phyloP scores from a whole-genome alignment of 2,329 filamentous ascomycete species.

The Aspergillus ruber region DNA sequence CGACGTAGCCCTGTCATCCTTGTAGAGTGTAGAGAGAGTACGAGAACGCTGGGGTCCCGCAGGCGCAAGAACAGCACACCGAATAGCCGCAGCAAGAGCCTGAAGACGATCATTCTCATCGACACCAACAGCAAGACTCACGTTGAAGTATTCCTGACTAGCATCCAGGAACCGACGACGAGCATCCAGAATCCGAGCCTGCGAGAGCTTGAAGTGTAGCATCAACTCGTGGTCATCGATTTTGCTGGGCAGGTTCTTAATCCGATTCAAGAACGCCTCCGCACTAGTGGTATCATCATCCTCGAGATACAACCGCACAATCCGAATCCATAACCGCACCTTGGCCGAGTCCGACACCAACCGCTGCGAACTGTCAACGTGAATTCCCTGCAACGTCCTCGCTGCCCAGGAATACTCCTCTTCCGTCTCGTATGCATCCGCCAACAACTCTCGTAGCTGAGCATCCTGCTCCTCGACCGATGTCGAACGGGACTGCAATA shows the following conservation, averaged over 20 bases:
- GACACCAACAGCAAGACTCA: slow-evolving; percentile 71
- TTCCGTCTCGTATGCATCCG: slow-evolving; percentile 72
- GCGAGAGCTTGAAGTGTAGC: slow-evolving; percentile 82
- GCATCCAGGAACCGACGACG: slow-evolving; percentile 85
- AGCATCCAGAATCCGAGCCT: slow-evolving; percentile 88
- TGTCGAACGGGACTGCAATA: slow-evolving; percentile 60
- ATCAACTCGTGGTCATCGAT: slow-evolving; percentile 67
- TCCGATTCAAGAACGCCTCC: slow-evolving; percentile 83
- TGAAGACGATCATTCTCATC: slow-evolving; percentile 79
- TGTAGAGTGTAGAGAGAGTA: slow-evolving; percentile 77
- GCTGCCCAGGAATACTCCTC: slow-evolving; percentile 79
- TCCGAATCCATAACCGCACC: slow-evolving; percentile 82
- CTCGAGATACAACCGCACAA: slow-evolving; percentile 89
- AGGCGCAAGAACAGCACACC: slow-evolving; percentile 85
- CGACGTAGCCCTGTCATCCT: slow-evolving; percentile 74
- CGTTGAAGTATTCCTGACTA: slow-evolving; percentile 77
- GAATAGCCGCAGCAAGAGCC: slow-evolving; percentile 79
- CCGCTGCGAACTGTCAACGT: slow-evolving; percentile 82
- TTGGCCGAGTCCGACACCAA: slow-evolving; percentile 76
- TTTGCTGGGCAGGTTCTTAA: slow-evolving; percentile 81
- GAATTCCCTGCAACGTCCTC: slow-evolving; percentile 70
- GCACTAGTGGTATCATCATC: slow-evolving; percentile 83
- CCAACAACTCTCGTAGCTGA: slow-evolving; percentile 70
- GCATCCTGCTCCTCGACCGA: slow-evolving; percentile 83
- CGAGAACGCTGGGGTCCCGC: slow-evolving; percentile 79